Evolutionary conservation across 805 yeast genomes (phyloP), one percentile per base, ranked within the genome.

Genomic region (Starmerella etchellsii): DNA sequence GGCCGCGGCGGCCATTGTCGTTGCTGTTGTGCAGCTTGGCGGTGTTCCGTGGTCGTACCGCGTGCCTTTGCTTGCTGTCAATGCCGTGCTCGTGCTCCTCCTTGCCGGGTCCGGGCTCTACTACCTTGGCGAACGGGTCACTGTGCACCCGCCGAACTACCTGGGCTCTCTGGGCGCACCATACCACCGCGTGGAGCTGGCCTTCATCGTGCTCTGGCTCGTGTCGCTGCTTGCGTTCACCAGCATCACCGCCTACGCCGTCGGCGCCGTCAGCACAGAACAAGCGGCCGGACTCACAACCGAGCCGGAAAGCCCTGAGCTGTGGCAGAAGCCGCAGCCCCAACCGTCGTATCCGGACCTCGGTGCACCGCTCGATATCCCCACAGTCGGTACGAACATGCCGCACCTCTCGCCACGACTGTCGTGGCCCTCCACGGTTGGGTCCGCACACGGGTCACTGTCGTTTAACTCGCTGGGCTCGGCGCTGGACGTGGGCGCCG

Each of bases 21-120:
- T 34, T 2, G 33, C 43, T 3, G 2, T 42, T 2, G 4, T 34
- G 0, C 47, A 41, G 2, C 15, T 44, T 8, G 19, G 20, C 4
- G 42, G 44, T 4, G 33, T 46, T 1, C 19, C 41, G 4, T 42
- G 40, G 36, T 41, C 54, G 2, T 41, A 42, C 16, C 25, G 34
- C 15, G 33, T 39, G 36, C n/a, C 23, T 3, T 38, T 32, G 37
- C 20, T 44, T 4, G 31, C 25, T 4, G 22, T 25, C 2, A 31
- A 23, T 11, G 28, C 30, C 19, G 13, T 32, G 1, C 4, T 33
- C 2, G 4, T 31, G 6, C 10, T 44, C 1, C 16, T 31, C 3
- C 16, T 34, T 4, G 42, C 40, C 11, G 48, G 37, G 1, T 34
- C 47, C 8, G 54, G 54, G 4, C 23, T 50, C 11, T 50, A 49